phyloP scores from a whole-genome alignment of 208 protist genomes.

The Vickermania ingenoplastis region DNA sequence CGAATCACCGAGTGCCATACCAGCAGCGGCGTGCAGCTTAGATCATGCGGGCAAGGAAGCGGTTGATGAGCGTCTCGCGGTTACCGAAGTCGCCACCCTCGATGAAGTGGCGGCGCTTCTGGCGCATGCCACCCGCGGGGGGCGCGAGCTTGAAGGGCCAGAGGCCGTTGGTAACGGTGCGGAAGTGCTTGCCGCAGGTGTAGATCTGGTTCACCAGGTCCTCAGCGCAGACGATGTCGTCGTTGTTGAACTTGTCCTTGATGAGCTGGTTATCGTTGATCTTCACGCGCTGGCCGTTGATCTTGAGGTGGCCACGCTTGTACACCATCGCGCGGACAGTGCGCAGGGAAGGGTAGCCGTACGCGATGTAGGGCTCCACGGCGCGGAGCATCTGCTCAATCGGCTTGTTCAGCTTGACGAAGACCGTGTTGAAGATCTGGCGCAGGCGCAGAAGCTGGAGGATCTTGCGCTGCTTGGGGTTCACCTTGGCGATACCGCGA shows the following conservation, averaged over 20 bases:
- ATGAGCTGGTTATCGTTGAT: slow-evolving; percentile 96
- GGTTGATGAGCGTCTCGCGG: slow-evolving; percentile 98
- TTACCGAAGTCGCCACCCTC: slow-evolving; percentile 99
- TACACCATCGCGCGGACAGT: slow-evolving; percentile 97
- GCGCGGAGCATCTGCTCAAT: slow-evolving; percentile 98
- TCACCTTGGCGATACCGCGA: slow-evolving; percentile 98
- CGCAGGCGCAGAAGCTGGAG: slow-evolving; percentile 98
- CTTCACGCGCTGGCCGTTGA: slow-evolving; percentile 97
- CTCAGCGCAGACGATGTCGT: slow-evolving; percentile 97
- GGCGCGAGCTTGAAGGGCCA: slow-evolving; percentile 98
- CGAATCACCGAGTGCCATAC: too few species aligned
- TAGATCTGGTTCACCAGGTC: slow-evolving; percentile 99
- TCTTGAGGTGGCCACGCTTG: slow-evolving; percentile 98
- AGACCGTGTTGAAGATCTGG: slow-evolving; percentile 99
- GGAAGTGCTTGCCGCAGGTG: slow-evolving; percentile 98
- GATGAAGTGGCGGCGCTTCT: slow-evolving; percentile 97
- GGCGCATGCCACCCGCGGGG: slow-evolving; percentile 94
- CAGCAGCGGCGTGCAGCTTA: too few species aligned
- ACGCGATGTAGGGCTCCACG: slow-evolving; percentile 99
- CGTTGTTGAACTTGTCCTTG: slow-evolving; percentile 90
- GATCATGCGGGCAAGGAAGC: slow-evolving; percentile 96
- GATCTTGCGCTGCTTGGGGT: slow-evolving; percentile 98
- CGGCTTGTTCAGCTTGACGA: slow-evolving; percentile 99
- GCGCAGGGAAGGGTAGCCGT: slow-evolving; percentile 97
- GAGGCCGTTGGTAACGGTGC: slow-evolving; percentile 95